Percentiles rank a stretch among this genome's conserved stretches.
Conservation (phyloP, 225 moss, liverwort and hornwort species). For the Straminergon stramineum region DNA sequence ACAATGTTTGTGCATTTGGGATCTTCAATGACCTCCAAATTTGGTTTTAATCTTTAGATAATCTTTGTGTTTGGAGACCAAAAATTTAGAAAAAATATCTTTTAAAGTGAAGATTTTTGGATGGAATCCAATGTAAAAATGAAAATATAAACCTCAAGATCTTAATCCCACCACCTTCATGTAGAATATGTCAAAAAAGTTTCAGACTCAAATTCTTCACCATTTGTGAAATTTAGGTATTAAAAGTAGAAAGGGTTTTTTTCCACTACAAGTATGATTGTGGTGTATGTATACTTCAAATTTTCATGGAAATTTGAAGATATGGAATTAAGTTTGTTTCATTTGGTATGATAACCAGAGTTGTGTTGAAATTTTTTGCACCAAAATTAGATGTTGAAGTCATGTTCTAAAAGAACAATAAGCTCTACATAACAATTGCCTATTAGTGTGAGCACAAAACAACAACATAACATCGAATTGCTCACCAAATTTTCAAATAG, state of each 20-base stretch:
- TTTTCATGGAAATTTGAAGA: not conserved
- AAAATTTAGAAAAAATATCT: not conserved
- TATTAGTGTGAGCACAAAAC: rapidly evolving
- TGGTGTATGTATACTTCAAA: not conserved
- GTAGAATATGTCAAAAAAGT: not conserved
- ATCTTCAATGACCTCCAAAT: not conserved
- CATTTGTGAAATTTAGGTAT: not conserved
- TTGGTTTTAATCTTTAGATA: not conserved
- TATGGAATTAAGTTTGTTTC: not conserved
- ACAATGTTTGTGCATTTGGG: not conserved
- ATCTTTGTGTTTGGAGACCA: not conserved
- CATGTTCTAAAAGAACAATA: not conserved
- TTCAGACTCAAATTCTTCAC: not conserved
- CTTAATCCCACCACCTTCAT: not conserved
- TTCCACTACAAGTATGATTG: not conserved
- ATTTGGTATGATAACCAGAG: not conserved
- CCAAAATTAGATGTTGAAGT: not conserved
- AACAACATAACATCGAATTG: not conserved
- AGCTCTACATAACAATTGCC: not conserved
- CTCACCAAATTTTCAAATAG: not conserved
- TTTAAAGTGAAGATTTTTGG: not conserved
- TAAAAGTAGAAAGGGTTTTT: not conserved
- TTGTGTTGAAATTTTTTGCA: not conserved
- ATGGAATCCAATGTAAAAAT: not conserved
- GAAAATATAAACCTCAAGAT: not conserved